These are phyloP conservation scores for Xerocomus nothofagi DNA, from an alignment of 1,284 basidiomycete species.

Conservation along the genomic window DNA sequence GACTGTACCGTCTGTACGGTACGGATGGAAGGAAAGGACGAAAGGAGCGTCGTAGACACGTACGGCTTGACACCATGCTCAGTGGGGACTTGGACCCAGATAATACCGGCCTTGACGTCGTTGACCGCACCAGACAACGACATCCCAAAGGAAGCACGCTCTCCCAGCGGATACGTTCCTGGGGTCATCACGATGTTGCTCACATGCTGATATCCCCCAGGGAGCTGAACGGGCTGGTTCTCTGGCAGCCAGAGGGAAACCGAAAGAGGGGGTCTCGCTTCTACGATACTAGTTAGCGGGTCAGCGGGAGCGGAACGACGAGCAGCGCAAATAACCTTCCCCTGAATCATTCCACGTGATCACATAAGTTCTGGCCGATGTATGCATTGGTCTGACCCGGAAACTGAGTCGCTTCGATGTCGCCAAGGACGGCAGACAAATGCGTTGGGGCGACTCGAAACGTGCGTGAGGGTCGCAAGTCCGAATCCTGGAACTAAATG, in stretches of 20 bases:
- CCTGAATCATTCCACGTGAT: too few relatives aligned
- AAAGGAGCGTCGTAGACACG: neutral
- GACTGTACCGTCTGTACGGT: slow-evolving; percentile 49
- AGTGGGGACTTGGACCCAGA: slow-evolving; percentile 67
- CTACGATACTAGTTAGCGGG: slow-evolving; percentile 31
- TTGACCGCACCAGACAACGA: slow-evolving; percentile 49
- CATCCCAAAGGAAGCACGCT: slow-evolving; percentile 36
- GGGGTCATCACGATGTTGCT: slow-evolving; percentile 50
- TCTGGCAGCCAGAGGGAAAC: slow-evolving; percentile 73
- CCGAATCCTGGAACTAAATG: slow-evolving; percentile 60
- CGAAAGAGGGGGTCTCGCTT: slow-evolving; percentile 45
- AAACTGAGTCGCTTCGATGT: slow-evolving; percentile 83
- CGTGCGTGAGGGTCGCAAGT: slow-evolving; percentile 65
- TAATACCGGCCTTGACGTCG: slow-evolving; percentile 68
- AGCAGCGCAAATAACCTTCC: too few relatives aligned
- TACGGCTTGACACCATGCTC: slow-evolving; percentile 48
- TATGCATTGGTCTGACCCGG: slow-evolving; percentile 84
- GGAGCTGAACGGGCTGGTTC: slow-evolving; percentile 43
- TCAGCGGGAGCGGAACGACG: slow-evolving; percentile 12
- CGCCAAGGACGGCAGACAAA: slow-evolving; percentile 56
- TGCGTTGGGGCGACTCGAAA: slow-evolving; percentile 51
- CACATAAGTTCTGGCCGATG: slow-evolving; percentile 87
- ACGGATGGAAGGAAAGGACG: neutral
- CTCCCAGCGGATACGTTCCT: slow-evolving; percentile 48
- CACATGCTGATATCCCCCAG: slow-evolving; percentile 51